Evolutionary conservation across 805 yeast species (phyloP), one percentile per base, ranked within the genome.

Genomic region (Teunomyces stri): DNA sequence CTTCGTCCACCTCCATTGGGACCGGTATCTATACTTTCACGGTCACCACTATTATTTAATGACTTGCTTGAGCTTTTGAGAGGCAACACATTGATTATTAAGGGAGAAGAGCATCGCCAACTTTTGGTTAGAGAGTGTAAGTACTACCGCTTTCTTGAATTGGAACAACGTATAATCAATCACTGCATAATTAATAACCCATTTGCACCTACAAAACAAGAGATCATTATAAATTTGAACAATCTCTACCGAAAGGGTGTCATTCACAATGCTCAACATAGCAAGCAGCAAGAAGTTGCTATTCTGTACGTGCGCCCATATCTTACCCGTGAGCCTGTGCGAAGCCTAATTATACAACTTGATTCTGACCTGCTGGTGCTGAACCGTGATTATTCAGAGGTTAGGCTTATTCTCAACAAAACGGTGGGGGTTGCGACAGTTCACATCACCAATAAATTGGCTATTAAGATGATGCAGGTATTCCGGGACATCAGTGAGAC

Each of bases 1-100:
- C 64, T 86, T 2, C 67, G 96, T 33, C 97, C 97, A 0, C 96
- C 96, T 3, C 89, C 94, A 1, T 77, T 81, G 48, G 75, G 80
- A 7, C 86, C 87, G 0, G 71, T 83, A 2, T 70, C 75, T 1
- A 75, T 75, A 2, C 65, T 77, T 3, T 66, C 74, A 30, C 70
- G 89, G 51, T 77, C 84, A 2, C 76, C 85, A 0, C 61, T 57
- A 16, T 60, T 80, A 46, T 89, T 84, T 60, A 68, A 60, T 15
- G 84, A 80, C 40, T 56, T 90, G 22, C 45, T 90, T 40, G 70
- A 72, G 21, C 58, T 81, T 2, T 62, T 89, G 21, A 74, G 76
- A 50, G 91, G 91, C 0, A 77, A 80, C 31, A 59, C 67, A 3
- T 54, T 79, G 15, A 66, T 70, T 1, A 71, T 87, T 15, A 57